Conservation (phyloP, 345 rosid genomes). For the Eucalyptus coolabah region DNA sequence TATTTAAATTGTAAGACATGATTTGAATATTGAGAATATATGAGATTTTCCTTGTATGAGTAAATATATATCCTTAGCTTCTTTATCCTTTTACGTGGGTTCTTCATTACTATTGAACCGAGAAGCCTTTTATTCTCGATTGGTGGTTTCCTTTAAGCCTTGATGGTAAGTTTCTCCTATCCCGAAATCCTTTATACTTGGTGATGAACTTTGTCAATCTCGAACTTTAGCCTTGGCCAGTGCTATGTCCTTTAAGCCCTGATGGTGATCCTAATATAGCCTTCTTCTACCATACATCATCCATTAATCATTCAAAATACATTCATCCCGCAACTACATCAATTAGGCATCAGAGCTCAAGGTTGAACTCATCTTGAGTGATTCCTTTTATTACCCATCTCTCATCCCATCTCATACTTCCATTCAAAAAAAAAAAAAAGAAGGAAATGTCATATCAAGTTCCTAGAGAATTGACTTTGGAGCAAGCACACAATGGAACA, state of each 20-base stretch:
- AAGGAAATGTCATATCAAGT: too few species aligned
- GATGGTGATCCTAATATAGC: background rate
- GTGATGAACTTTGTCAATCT: background rate
- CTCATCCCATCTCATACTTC: background rate
- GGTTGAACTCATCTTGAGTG: background rate
- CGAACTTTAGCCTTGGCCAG: accelerated
- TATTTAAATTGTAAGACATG: background rate
- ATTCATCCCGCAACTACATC: background rate
- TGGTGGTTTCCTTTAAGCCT: background rate
- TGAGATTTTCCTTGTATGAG: background rate
- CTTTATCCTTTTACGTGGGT: background rate
- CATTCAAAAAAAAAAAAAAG: background rate
- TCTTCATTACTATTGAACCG: background rate
- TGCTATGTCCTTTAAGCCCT: background rate
- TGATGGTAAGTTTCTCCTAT: background rate
- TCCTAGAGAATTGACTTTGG: background rate
- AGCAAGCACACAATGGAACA: background rate
- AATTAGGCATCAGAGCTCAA: background rate
- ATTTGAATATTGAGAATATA: too few species aligned
- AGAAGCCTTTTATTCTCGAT: background rate
- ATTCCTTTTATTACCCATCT: background rate
- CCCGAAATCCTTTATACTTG: accelerated
- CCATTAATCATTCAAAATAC: background rate
- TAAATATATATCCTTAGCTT: background rate
- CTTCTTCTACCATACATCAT: background rate